Percentiles rank a stretch among this genome's conserved stretches.
phyloP scores from a whole-genome alignment of 2,329 filamentous ascomycete genomes.

The Plectosphaerella cucumerina region DNA sequence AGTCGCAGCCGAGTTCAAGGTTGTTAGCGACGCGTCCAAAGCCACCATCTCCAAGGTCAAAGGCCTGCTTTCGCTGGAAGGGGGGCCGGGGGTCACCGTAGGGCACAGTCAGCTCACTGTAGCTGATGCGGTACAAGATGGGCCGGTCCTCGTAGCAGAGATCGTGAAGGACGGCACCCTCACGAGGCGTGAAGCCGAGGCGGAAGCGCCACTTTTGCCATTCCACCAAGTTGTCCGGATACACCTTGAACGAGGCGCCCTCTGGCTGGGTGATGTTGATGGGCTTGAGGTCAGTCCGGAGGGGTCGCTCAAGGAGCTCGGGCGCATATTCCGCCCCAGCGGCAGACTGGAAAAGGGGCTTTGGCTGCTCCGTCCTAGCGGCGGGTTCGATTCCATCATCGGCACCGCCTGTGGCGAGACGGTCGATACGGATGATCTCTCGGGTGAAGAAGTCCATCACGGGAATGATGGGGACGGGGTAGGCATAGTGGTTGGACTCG shows the following conservation, averaged over 20 bases:
- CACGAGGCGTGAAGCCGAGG: conserved; percentile 64
- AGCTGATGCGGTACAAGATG: conserved; percentile 62
- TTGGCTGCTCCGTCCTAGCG: conserved; percentile 29
- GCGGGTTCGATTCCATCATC: conserved; percentile 38
- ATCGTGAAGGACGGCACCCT: conserved; percentile 68
- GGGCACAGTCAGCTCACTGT: conserved; percentile 67
- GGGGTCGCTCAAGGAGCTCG: conserved; percentile 42
- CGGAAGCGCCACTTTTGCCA: conserved; percentile 70
- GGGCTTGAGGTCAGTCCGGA: conserved; percentile 54
- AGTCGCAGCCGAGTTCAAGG: conserved; percentile 64
- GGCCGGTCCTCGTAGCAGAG: conserved; percentile 62
- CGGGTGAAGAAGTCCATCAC: conserved; percentile 55
- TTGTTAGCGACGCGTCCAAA: conserved; percentile 66
- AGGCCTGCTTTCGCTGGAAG: conserved; percentile 66
- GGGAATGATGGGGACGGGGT: conserved; percentile 55
- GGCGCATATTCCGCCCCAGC: conserved; percentile 42
- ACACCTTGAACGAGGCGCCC: conserved; percentile 61
- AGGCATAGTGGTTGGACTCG: conserved; percentile 60
- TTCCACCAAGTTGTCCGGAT: conserved; percentile 40
- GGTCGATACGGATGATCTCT: conserved; percentile 52
- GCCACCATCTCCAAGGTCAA: conserved; percentile 68
- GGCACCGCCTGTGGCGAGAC: conserved; percentile 43
- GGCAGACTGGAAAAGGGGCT: conserved; percentile 39
- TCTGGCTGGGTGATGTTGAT: conserved; percentile 69
- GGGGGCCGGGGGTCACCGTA: conserved; percentile 63